These are phyloP conservation scores for Lactarius deliciosus DNA, from an alignment of 768 basidiomycete species.

Conservation along the genomic window DNA sequence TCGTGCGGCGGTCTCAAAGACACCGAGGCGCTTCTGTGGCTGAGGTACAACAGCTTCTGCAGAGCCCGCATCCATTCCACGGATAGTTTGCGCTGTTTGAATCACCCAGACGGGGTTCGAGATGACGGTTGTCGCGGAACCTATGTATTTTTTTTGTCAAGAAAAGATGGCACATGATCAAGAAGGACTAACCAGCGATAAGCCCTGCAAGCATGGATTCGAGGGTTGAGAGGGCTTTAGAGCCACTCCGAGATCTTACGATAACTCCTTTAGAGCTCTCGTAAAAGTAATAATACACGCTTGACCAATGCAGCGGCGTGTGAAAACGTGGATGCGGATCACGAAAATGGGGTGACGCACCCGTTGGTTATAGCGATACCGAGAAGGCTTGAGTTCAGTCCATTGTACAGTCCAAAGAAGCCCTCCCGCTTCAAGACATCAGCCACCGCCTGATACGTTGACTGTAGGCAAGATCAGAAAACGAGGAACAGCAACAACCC, in stretches of 20 bases:
- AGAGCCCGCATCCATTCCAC: slow-evolving; percentile 43
- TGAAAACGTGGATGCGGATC: neutral
- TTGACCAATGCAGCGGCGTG: slow-evolving; percentile 33
- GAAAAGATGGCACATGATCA: neutral
- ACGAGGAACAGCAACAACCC: slow-evolving; percentile 16
- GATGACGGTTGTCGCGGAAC: slow-evolving; percentile 83
- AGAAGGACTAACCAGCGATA: slow-evolving; percentile 64
- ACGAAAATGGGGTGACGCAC: slow-evolving; percentile 41
- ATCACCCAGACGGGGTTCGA: slow-evolving; percentile 98
- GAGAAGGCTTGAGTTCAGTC: slow-evolving; percentile 78
- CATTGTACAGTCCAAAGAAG: slow-evolving; percentile 79
- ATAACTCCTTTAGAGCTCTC: slow-evolving; percentile 64
- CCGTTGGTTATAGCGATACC: slow-evolving; percentile 94
- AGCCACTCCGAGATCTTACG: slow-evolving; percentile 52
- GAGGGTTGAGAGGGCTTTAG: slow-evolving; percentile 73
- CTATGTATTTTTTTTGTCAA: slow-evolving; percentile 40
- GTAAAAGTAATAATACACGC: slow-evolving; percentile 93
- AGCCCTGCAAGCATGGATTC: slow-evolving; percentile 89
- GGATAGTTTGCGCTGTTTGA: slow-evolving; percentile 85
- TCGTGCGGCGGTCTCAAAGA: slow-evolving; percentile 62
- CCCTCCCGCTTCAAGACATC: slow-evolving; percentile 87
- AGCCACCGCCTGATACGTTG: slow-evolving; percentile 60
- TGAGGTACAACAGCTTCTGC: slow-evolving; percentile 29
- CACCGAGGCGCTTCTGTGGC: slow-evolving; percentile 52
- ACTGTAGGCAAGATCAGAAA: slow-evolving; percentile 40